Conservation (phyloP, 2,329 filamentous ascomycete genomes). For the Nothophoma quercina region DNA sequence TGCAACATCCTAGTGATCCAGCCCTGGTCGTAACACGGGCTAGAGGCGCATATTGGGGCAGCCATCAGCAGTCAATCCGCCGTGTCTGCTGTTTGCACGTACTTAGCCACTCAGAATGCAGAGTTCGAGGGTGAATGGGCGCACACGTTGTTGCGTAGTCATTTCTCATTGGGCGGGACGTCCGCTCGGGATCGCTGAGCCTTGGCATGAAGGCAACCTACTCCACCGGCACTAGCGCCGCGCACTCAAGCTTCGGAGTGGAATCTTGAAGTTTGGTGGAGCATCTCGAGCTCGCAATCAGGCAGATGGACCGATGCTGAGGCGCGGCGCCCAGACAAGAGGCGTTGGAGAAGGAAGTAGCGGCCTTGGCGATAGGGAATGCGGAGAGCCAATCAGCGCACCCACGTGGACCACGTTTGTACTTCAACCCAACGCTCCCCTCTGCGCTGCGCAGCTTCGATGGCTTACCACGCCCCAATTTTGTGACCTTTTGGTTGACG, state of each 20-base stretch:
- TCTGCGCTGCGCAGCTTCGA: neutral
- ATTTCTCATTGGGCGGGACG: constrained; percentile 22
- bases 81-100: constrained; percentile 10
- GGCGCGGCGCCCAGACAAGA: constrained; percentile 15
- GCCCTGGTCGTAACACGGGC: constrained; percentile 21
- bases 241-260: constrained; percentile 20
- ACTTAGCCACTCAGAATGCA: constrained; percentile 20
- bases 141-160: constrained; percentile 25
- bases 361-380: constrained; percentile 8
- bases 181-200: constrained; percentile 13
- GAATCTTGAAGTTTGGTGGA: constrained; percentile 17
- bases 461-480: constrained; percentile 13
- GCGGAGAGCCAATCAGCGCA: constrained; percentile 16
- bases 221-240: constrained; percentile 14
- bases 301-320: constrained; percentile 14
- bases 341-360: constrained; percentile 15
- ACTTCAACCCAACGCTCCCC: constrained; percentile 8
- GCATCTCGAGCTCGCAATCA: constrained; percentile 10
- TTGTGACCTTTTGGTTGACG: constrained; percentile 10
- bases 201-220: constrained; percentile 13
- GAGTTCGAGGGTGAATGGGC: constrained; percentile 16
- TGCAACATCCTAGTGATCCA: constrained; percentile 18
- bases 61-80: constrained; percentile 19
- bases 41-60: constrained; percentile 16
- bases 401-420: constrained; percentile 14